Percentiles rank a stretch among this genome's conserved stretches.
Conservation (phyloP, 768 basidiomycete species). For the Boletus bicolor region DNA sequence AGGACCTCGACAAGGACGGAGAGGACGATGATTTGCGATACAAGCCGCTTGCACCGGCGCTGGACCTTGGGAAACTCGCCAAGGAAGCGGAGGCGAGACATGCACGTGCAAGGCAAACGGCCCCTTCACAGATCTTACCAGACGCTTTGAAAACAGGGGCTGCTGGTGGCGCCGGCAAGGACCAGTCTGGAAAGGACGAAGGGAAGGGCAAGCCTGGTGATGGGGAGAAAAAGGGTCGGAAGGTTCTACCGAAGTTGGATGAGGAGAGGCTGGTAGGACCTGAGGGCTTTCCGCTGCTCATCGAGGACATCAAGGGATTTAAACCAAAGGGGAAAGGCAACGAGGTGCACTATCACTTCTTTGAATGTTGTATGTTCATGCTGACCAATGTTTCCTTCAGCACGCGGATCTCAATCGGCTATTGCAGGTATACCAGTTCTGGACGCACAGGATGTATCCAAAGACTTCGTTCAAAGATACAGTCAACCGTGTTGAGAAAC, state of each 20-base stretch:
- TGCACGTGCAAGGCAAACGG: slow-evolving; percentile 23
- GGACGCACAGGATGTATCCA: slow-evolving; percentile 92
- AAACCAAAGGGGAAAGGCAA: slow-evolving; percentile 86
- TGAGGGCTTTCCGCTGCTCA: slow-evolving; percentile 76
- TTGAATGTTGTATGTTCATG: neutral
- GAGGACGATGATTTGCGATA: slow-evolving; percentile 42
- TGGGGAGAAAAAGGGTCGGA: slow-evolving; percentile 30
- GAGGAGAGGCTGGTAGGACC: slow-evolving; percentile 70
- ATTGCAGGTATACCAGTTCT: slow-evolving; percentile 86
- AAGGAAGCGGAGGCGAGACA: slow-evolving; percentile 54
- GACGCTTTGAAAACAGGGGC: slow-evolving; percentile 41
- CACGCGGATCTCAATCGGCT: slow-evolving; percentile 76
- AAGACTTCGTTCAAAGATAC: slow-evolving; percentile 87
- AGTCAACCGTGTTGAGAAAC: slow-evolving; percentile 77
- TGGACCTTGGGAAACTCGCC: slow-evolving; percentile 53
- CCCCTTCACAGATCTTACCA: slow-evolving; percentile 45
- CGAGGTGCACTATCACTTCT: slow-evolving; percentile 55
- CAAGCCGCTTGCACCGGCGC: slow-evolving; percentile 45
- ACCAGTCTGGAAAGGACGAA: slow-evolving; percentile 6
- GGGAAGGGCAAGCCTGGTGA: slow-evolving; percentile 14
- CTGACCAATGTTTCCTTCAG: slow-evolving; percentile 38
- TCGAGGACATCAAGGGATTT: slow-evolving; percentile 74
- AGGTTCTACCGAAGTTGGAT: slow-evolving; percentile 57
- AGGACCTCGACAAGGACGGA: slow-evolving; percentile 47
- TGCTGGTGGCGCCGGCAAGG: slow-evolving; percentile 16